Base-by-base conservation (phyloP, 2,329 filamentous ascomycete species). In the Neonectria ditissima region DNA sequence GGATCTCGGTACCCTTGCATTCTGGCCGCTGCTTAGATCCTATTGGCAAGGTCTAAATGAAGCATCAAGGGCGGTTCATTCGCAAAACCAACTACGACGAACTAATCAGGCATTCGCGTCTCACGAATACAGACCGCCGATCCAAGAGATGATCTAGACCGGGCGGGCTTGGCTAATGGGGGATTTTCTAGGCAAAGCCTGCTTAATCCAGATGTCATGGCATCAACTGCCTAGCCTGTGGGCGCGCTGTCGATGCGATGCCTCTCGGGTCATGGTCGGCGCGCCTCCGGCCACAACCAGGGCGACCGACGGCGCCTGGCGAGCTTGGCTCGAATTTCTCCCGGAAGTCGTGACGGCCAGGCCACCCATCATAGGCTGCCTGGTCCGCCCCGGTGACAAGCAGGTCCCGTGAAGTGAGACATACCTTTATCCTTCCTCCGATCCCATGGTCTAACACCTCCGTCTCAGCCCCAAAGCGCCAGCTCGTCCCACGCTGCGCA, bases 141-240 rank as follows among this genome's bases (percentile, higher is more conserved):
- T 72, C 69, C 66, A 73, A 68, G 71, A 66, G 16, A 58, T 58
- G 57, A 54, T 55, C 43, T 62, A 65, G 65, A 53, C 58, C 66
- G 65, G 61, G 45, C 54, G 56, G 65, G 66, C 67, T 73, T 71
- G 65, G 69, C 67, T 67, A 53, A 55, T 55, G 62, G 63, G 28
- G 61, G 63, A 64, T 72, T 72, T 63, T 64, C 64, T 69, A 62
- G 30, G 34, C 41, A 26, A 55, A 50, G 32, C 60, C 60, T 55
- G 37, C 30, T 57, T 24, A 50, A 54, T 57, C 37, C 30, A 28
- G 39, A 47, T 18, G 24, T 44, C 41, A 63, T 51, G 20, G 44
- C 16, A 53, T 59, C 50, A 44, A 50, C 34, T 55, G 44, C 45
- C 51, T 64, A 60, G 45, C 56, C 45, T 43, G 52, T 43, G 47